Evolutionary conservation across 495 filamentous ascomycete species (phyloP).

Genomic region (Penicillium manginii): DNA sequence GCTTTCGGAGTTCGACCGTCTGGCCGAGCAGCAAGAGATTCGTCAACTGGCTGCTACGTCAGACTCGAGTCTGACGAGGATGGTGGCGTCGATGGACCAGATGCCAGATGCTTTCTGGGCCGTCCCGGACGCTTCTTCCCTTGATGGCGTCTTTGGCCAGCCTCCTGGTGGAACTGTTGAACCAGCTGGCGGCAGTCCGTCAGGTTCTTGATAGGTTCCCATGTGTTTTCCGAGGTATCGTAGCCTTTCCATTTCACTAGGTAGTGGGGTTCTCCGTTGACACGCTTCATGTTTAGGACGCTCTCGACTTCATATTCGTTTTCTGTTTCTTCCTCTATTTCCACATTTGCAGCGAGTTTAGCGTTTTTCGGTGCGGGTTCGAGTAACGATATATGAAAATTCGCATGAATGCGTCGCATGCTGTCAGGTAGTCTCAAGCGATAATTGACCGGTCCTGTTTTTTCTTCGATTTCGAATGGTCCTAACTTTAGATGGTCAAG

Average conservation of each 20-base stretch:
- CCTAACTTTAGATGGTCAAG: conserved; percentile 10
- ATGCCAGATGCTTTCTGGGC: not conserved
- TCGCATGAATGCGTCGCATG: conserved; percentile 7
- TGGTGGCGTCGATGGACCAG: not conserved
- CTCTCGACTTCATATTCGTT: conserved; percentile 11
- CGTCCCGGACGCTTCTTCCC: not conserved
- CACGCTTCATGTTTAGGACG: not conserved
- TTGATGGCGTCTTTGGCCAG: not conserved
- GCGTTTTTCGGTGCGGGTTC: conserved; percentile 6
- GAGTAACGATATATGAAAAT: conserved; percentile 8
- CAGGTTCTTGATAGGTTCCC: conserved; percentile 17
- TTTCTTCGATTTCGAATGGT: conserved; percentile 16
- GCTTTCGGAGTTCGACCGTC: not conserved
- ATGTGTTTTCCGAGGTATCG: conserved; percentile 15
- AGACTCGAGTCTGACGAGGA: not conserved
- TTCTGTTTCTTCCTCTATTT: conserved; percentile 13
- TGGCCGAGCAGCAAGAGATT: not conserved
- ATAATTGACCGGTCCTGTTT: conserved; percentile 16
- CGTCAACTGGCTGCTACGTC: not conserved
- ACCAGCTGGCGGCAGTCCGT: conserved; percentile 8
- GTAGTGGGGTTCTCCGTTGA: conserved; percentile 5
- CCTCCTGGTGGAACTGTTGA: conserved; percentile 1
- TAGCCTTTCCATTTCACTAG: conserved; percentile 14
- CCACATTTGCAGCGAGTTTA: conserved; percentile 8
- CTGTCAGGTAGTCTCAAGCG: conserved; percentile 8